phyloP scores from a whole-genome alignment of 2,329 filamentous ascomycete species.

The Exophiala bonariae region DNA sequence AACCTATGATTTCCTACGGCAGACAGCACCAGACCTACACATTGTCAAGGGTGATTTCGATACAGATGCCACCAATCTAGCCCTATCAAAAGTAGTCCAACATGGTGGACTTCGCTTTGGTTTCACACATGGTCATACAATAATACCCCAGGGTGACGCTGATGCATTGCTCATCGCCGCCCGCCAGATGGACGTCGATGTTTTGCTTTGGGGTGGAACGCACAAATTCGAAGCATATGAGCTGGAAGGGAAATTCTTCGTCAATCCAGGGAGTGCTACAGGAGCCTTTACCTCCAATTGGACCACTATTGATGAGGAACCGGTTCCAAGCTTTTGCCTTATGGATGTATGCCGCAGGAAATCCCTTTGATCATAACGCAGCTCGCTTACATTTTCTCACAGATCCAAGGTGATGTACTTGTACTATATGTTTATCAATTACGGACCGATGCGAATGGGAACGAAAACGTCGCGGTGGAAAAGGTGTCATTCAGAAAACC shows the following conservation, averaged over 20 bases:
- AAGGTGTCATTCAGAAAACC: constrained; percentile 85
- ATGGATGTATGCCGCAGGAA: constrained; percentile 77
- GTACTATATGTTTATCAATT: constrained; percentile 93
- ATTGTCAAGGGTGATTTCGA: constrained; percentile 71
- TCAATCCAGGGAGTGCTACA: constrained; percentile 68
- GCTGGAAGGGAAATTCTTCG: constrained; percentile 70
- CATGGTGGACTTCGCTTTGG: constrained; percentile 68
- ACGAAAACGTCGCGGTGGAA: constrained; percentile 78
- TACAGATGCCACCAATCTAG: constrained; percentile 64
- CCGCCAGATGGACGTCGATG: constrained; percentile 70
- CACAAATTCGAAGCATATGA: constrained; percentile 72
- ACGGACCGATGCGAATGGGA: constrained; percentile 72
- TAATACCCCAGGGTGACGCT: constrained; percentile 67
- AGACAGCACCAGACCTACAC: constrained; percentile 70
- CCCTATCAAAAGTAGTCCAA: constrained; percentile 68
- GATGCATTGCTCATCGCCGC: constrained; percentile 67
- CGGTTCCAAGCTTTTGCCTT: constrained; percentile 87
- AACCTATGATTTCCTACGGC: constrained; percentile 78
- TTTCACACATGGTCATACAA: constrained; percentile 71
- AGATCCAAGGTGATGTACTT: constrained; percentile 95
- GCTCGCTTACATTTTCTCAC: constrained; percentile 6
- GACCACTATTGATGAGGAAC: constrained; percentile 63
- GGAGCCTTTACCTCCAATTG: constrained; percentile 64
- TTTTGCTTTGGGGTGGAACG: constrained; percentile 68
- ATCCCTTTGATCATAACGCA: background rate